Base-by-base conservation (phyloP, 495 filamentous ascomycete species). In the Xylaria curta region DNA sequence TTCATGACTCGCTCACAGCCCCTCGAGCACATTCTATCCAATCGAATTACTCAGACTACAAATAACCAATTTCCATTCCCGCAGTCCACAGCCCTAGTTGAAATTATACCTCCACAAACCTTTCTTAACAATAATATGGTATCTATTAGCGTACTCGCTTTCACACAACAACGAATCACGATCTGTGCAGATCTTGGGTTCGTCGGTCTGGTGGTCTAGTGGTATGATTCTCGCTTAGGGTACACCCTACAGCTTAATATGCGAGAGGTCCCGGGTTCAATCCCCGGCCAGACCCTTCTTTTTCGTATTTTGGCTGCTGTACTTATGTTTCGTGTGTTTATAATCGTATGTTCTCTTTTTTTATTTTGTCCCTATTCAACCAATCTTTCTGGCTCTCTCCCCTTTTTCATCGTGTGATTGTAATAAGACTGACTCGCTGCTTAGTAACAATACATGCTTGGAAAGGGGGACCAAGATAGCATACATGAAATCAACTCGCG, bases 191-290 rank as follows among this genome's bases (percentile, higher is more conserved):
- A 17, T 15, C 31, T 13, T 4, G 0, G 58, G 3, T 59, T 59
- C 31, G 13, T 21, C 24, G 59, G 69, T 71, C 69, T 71, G 60
- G 69, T 71, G 60, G 69, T 71, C 69, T 71, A 71, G 69, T 63
- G 69, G 69, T 71, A 71, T 71, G 69, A 65, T 65, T 65, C 69
- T 64, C 60, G 69, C 60, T 71, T 70, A 70, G 68, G 68, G 68
- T 64, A 63, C 68, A 70, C 68, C 68, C 68, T 70, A 63, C 19
- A n/a, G 68, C 68, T 51, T 6, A 4, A 47, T 31, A 19, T 70
- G 68, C 68, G 68, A 63, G 68, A 70, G 68, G 68, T 70, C 68
- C 68, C 68, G 68, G 68, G 68, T 70, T 70, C 68, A 70, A 70
- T 70, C 68, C 68, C 68, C 68, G 68, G 68, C 68, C 68, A 70